phyloP scores from a whole-genome alignment of 768 basidiomycete genomes.

The Macrolepiota albuminosa region DNA sequence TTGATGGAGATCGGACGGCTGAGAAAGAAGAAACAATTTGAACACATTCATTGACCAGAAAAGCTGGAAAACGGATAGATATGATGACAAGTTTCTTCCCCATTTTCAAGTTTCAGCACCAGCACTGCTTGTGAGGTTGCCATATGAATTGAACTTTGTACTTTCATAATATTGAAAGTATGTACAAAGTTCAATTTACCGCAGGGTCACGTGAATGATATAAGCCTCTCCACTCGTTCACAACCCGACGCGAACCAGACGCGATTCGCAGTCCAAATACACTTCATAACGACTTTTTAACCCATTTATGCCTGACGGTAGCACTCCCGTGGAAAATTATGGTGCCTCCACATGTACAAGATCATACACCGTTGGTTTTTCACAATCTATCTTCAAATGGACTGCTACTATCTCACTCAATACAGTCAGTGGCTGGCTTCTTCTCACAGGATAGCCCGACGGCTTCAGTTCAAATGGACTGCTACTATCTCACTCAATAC shows the following conservation, averaged over 20 bases:
- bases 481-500: background rate
- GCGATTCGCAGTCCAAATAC: background rate
- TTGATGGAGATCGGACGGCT: background rate
- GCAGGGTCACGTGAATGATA: too few species aligned
- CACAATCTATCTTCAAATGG: background rate
- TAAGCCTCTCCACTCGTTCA: too few species aligned
- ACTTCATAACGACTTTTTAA: too few species aligned
- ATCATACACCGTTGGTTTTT: background rate
- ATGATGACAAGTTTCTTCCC: background rate
- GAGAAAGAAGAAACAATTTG: background rate
- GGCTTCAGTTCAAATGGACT: background rate
- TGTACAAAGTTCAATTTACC: too few species aligned
- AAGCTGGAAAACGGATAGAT: background rate
- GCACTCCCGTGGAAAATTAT: background rate
- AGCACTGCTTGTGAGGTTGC: background rate
- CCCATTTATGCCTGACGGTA: background rate
- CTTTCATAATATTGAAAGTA: too few species aligned
- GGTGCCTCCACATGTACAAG: background rate
- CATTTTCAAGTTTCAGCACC: background rate
- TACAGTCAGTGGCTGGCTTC: slow-evolving; percentile 6
- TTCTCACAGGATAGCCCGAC: slow-evolving; percentile 9
- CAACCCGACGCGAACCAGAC: background rate
- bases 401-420: background rate
- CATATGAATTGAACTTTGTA: background rate
- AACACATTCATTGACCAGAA: background rate